Evolutionary conservation across 192 early-diverging fungal species (phyloP).

Genomic region (Allomyces javanicus): DNA sequence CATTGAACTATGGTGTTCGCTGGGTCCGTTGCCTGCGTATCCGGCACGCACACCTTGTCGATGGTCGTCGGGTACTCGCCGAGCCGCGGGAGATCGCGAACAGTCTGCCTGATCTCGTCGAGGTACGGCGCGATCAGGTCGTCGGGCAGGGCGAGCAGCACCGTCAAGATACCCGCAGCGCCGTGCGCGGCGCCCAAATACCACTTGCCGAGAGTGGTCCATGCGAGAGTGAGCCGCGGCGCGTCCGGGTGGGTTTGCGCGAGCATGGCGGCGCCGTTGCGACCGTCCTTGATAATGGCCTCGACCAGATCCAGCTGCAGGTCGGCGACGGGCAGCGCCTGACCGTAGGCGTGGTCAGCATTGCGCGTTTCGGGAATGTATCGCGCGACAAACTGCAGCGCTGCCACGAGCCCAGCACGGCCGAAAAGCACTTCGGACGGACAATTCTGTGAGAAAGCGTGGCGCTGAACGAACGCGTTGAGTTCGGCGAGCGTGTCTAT

Average conservation of each 20-base stretch:
- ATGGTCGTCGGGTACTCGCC: neutral
- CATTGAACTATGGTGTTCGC: no score
- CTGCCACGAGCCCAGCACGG: neutral
- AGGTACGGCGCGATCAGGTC: neutral
- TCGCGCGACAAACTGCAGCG: neutral
- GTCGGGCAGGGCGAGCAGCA: neutral
- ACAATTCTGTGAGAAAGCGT: neutral
- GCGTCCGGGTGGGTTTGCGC: neutral
- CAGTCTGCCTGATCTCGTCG: neutral
- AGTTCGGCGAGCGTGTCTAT: neutral
- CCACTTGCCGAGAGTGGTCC: neutral
- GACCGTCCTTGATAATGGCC: neutral
- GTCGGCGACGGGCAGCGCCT: neutral
- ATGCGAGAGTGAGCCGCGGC: neutral
- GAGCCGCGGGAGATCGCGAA: neutral
- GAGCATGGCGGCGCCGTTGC: neutral
- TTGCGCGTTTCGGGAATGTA: neutral
- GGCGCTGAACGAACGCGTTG: neutral
- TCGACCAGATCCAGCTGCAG: neutral
- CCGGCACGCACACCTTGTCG: no score
- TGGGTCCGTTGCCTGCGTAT: no score
- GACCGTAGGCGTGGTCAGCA: neutral
- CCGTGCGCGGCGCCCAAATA: neutral
- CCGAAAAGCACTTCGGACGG: neutral
- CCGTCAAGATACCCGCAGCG: neutral